Evolutionary conservation across 1,284 basidiomycete species (phyloP).

Genomic region (Chalciporus sp.): DNA sequence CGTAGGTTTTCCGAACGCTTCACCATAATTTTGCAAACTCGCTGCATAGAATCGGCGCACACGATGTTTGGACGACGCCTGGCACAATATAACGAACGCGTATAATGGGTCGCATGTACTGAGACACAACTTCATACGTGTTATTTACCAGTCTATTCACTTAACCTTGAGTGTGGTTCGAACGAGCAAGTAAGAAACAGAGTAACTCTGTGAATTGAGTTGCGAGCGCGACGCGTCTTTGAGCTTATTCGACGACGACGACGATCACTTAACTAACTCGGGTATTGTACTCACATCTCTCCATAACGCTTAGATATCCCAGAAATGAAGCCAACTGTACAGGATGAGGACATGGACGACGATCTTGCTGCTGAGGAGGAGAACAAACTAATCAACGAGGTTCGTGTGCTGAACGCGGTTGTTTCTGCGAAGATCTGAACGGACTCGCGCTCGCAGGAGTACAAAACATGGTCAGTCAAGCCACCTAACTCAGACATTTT

Average conservation of each 20-base stretch:
- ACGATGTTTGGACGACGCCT: not conserved
- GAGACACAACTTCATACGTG: not conserved
- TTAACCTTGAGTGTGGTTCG: not conserved
- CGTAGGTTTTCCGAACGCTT: constrained; percentile 3
- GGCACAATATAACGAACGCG: not conserved
- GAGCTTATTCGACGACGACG: constrained; percentile 4
- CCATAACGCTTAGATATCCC: not conserved
- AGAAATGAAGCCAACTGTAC: constrained; percentile 62
- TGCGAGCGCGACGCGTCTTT: constrained; percentile 31
- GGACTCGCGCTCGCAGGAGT: constrained; percentile 55
- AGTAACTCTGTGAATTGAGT: not conserved
- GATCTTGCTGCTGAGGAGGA: constrained; percentile 82
- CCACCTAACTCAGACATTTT: not conserved
- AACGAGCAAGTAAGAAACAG: not conserved
- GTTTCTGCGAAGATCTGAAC: constrained; percentile 11
- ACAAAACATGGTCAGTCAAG: constrained; percentile 71
- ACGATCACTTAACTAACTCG: not conserved
- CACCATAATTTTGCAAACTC: constrained; percentile 1
- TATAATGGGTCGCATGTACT: not conserved
- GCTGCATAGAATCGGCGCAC: constrained; percentile 14
- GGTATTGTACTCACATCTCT: not conserved
- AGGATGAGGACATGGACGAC: constrained; percentile 75
- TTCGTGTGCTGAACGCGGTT: constrained; percentile 38
- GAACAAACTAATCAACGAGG: constrained; percentile 93
- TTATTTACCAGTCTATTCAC: not conserved